A percentile compares a stretch with the other conserved stretches of the same genome.
Conservation (phyloP, 305 asterid genomes). For the Fraxinus floribunda region DNA sequence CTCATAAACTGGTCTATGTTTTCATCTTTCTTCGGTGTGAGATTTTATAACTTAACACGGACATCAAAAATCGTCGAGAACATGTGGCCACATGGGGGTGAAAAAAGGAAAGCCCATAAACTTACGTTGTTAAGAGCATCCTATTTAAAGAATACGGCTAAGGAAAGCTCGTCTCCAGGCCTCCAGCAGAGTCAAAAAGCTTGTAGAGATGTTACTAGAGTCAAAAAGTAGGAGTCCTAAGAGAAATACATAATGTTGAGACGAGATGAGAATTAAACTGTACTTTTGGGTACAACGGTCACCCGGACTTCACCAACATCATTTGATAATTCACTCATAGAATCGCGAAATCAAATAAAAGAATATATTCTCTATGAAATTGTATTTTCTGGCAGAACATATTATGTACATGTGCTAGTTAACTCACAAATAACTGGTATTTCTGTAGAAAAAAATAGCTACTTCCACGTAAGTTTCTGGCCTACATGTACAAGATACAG, state of each 20-base stretch:
- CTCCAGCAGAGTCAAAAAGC: not conserved
- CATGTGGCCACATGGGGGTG: no score
- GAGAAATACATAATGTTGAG: not conserved
- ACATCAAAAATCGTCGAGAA: no score
- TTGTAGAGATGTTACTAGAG: not conserved
- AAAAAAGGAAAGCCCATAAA: no score
- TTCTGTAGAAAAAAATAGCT: not conserved
- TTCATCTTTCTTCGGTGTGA: no score
- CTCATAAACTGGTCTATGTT: no score
- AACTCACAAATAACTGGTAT: not conserved
- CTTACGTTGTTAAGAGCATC: not conserved
- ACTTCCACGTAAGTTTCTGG: not conserved
- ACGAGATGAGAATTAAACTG: not conserved
- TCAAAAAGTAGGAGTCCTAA: not conserved
- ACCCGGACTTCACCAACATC: not conserved
- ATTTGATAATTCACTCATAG: not conserved
- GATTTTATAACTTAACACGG: no score
- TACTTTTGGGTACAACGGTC: not conserved
- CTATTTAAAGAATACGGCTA: constrained; percentile 7
- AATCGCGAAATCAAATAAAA: not conserved
- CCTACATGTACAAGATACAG: not conserved
- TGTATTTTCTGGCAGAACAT: not conserved
- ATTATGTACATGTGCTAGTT: not conserved
- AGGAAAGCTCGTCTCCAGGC: not conserved
- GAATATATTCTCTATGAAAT: not conserved